phyloP scores from a whole-genome alignment of 75 land plant genomes.

The Pinus albicaulis region DNA sequence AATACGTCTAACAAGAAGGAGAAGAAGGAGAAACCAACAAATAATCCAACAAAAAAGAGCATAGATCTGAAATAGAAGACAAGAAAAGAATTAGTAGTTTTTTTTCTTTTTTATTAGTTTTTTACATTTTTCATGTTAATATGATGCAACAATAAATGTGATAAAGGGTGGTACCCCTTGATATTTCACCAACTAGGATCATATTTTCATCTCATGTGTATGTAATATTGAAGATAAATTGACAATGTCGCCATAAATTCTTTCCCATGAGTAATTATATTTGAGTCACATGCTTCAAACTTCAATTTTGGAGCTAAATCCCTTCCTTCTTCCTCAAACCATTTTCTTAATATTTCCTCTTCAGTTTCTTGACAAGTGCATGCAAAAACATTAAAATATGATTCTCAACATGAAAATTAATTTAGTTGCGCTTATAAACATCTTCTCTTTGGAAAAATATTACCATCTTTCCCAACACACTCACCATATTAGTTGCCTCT shows the following conservation, averaged over 20 bases:
- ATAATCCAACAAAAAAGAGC: background rate
- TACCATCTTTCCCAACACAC: too few relatives aligned
- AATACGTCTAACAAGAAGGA: background rate
- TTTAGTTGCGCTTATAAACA: too few relatives aligned
- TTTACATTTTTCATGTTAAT: background rate
- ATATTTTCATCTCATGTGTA: slow-evolving; percentile 75
- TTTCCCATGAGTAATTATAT: slow-evolving; percentile 98
- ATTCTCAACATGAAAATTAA: background rate
- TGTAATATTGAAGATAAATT: slow-evolving; percentile 75
- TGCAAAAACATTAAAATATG: too few relatives aligned
- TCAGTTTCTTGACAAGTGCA: slow-evolving; percentile 57
- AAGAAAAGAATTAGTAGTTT: background rate
- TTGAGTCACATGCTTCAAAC: slow-evolving; percentile 72
- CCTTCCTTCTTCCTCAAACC: slow-evolving; percentile 79
- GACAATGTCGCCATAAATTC: slow-evolving; percentile 84
- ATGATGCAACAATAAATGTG: background rate
- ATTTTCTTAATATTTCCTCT: slow-evolving; percentile 68
- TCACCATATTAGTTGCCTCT: slow-evolving; percentile 69
- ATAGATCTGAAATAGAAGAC: background rate
- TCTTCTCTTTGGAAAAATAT: too few relatives aligned
- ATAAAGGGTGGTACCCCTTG: slow-evolving; percentile 43
- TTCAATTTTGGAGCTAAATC: slow-evolving; percentile 73
- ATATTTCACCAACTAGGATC: slow-evolving; percentile 84
- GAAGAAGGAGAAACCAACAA: background rate
- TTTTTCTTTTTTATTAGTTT: too few relatives aligned